Evolutionary conservation across 768 basidiomycete genomes (phyloP), one percentile per base, ranked within the genome.

Genomic region (Mycena rosella): DNA sequence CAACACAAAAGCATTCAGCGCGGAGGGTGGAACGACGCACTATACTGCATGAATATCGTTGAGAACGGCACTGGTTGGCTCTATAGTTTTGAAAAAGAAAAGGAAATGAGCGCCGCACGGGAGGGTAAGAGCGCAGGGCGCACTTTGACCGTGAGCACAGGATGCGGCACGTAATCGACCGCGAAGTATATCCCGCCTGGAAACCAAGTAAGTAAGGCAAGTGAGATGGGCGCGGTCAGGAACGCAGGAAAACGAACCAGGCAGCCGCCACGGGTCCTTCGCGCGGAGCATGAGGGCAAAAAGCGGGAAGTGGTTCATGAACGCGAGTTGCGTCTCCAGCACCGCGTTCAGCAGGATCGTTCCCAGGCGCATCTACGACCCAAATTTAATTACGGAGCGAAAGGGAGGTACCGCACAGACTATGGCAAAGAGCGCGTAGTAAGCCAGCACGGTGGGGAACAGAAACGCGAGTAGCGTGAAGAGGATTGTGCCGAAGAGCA

Each of bases 231-330:
- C n/a, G n/a, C n/a, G n/a, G n/a, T n/a, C n/a, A n/a, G n/a, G n/a
- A n/a, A n/a, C n/a, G n/a, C n/a, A n/a, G n/a, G n/a, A 53, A 26
- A 29, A 59, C 75, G 59, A 62, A 92, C 96, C 94, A 64, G 97
- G 95, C 10, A 98, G 74, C 30, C 97, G 84, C 73, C 86, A 85
- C 1, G 95, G 90, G 74, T 97, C 95, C 77, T 98, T 98, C 11
- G 89, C 70, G 29, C 94, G 84, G 32, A 98, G 76, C 86, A 96
- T 89, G 30, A 98, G 77, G 0, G 91, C 92, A 76, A 98, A 98
- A 3, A 99, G 81, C 1, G 97, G 96, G 69, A 98, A 98, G 70
- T 95, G 91, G 68, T 98, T 96, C 84, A 99, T 87, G 70, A 96
- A 90, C 0, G 89, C 90, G 26, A 96, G 81, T 2, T 85, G 78